phyloP scores from a whole-genome alignment of 352 stramenopile genomes.

The Phytophthora europaea region DNA sequence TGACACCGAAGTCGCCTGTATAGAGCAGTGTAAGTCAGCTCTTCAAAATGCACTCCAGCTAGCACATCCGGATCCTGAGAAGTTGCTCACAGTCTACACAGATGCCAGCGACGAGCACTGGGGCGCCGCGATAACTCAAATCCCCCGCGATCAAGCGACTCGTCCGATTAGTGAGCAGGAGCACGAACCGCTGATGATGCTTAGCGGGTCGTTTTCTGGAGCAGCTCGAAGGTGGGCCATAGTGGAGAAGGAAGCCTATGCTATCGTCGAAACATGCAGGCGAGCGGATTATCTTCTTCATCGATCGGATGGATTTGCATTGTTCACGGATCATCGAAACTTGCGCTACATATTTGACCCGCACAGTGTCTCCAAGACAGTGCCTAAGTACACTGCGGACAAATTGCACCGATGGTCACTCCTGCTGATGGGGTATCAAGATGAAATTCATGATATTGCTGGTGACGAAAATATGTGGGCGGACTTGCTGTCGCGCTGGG shows the following conservation, averaged over 20 bases:
- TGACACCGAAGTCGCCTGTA: not conserved
- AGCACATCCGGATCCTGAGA: not conserved
- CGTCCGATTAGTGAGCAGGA: not conserved
- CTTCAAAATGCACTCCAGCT: conserved; percentile 2
- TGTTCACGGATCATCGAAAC: not conserved
- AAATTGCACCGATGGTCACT: not conserved
- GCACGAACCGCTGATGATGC: not conserved
- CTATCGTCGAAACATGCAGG: not conserved
- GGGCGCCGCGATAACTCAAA: too few species aligned
- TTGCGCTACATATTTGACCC: not conserved
- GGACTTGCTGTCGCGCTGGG: conserved; percentile 17
- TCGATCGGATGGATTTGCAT: not conserved
- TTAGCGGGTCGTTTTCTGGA: not conserved
- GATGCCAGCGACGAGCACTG: conserved; percentile 10
- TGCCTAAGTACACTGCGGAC: not conserved
- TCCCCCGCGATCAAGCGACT: too few species aligned
- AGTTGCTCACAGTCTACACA: conserved; percentile 2
- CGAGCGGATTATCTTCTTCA: not conserved
- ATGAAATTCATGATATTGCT: conserved; percentile 29
- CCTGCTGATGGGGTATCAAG: conserved; percentile 6
- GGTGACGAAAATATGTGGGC: conserved; percentile 18
- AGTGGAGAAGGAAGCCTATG: not conserved
- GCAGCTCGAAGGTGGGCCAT: not conserved
- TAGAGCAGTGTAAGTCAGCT: not conserved
- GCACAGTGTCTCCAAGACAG: not conserved